Evolutionary conservation across 768 basidiomycete species (phyloP), one percentile per base, ranked within the genome.

Genomic region (Auriscalpium vulgare): DNA sequence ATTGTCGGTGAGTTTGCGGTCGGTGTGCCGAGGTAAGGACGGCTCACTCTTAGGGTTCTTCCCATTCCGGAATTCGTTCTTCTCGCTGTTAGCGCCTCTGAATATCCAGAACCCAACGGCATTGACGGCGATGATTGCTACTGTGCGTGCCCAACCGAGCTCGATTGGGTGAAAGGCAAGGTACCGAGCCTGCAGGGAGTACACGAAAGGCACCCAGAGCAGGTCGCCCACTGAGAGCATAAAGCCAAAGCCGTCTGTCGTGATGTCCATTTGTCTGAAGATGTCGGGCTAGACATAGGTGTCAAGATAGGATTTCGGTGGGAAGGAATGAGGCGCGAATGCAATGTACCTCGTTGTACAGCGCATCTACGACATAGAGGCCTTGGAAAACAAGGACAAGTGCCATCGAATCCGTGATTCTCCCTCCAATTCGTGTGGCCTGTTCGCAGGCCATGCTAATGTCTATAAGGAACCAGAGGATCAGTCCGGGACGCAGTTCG

Each of bases 191-290:
- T 98, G 95, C 13, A 97, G 82, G 35, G 84, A 84, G 72, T 97
- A 99, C 14, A 84, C 85, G 71, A 97, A 95, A 10, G 95, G 95
- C 10, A 99, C 91, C 88, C 91, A 97, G 17, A 84, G 72, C 34
- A 97, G 80, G 66, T 97, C 93, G 44, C 97, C 95, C 48, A 95
- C 80, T 5, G 92, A 73, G 34, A 99, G 86, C 97, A 99, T 99
- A 79, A 94, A 97, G 8, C 97, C 97, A 65, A 98, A 97, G 10
- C 97, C 97, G 64, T 99, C 97, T 10, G 89, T 90, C 3, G 87
- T 95, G 66, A 99, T 95, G 66, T 99, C 97, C 91, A 99, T 99
- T 4, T 88, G 93, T 1, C 91, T 95, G 56, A 98, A 78, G 61
- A 99, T 79, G 10, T 90, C 87, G 2, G 89, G 80, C 91, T 97